Percentiles rank a stretch among this genome's conserved stretches.
phyloP scores from a whole-genome alignment of 78 protist species.

The Dictyostelium firmibasis region DNA sequence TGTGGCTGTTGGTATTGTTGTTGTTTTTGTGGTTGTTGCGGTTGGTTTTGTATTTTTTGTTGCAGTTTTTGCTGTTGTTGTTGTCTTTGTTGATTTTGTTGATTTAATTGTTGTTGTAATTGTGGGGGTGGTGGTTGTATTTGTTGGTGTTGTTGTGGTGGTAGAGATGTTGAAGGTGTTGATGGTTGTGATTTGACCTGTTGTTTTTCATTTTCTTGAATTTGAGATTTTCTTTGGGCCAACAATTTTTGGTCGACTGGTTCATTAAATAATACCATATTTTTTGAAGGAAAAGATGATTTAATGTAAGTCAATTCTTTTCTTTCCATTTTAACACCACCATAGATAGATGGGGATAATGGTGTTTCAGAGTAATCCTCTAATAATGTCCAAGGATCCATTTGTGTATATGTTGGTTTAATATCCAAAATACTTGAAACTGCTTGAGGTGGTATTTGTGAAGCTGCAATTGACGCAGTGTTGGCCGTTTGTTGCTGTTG shows the following conservation, averaged over 20 bases:
- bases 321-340: constrained; percentile 65
- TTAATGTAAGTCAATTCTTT: constrained; percentile 55
- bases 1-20: not conserved
- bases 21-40: not conserved
- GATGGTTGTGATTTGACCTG: not conserved
- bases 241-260: not conserved
- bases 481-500: not conserved
- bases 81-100: not conserved
- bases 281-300: constrained; percentile 49
- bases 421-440: constrained; percentile 30
- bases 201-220: not conserved
- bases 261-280: not conserved
- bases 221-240: not conserved
- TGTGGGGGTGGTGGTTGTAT: not conserved
- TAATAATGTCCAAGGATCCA: constrained; percentile 69
- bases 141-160: not conserved
- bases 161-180: not conserved
- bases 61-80: not conserved
- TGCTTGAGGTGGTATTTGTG: not conserved
- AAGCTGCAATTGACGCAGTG: not conserved
- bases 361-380: constrained; percentile 73
- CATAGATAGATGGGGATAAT: constrained; percentile 40
- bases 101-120: not conserved
- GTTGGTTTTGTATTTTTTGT: not conserved
- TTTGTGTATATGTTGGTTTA: constrained; percentile 37